phyloP scores from a whole-genome alignment of 768 basidiomycete species.

The Coprinellus aureogranulatus region DNA sequence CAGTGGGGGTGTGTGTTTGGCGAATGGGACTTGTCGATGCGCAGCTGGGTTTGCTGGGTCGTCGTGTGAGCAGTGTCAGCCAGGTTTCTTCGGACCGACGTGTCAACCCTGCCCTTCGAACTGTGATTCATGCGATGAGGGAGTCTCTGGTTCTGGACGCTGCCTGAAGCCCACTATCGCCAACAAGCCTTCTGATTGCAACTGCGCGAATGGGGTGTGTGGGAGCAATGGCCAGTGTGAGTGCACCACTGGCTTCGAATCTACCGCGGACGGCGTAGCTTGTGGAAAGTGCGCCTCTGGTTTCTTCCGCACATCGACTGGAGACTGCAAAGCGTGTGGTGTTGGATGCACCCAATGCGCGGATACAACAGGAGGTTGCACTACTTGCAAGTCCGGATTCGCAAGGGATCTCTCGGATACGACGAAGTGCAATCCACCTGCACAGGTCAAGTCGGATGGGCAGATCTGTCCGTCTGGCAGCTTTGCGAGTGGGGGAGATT shows the following conservation, averaged over 20 bases:
- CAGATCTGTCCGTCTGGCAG: slow-evolving; percentile 62
- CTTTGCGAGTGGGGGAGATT: slow-evolving; percentile 54
- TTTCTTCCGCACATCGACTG: slow-evolving; percentile 68
- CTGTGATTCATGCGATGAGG: slow-evolving; percentile 74
- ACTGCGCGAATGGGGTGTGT: slow-evolving; percentile 82
- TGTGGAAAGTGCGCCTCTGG: slow-evolving; percentile 75
- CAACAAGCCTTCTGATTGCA: slow-evolving; percentile 65
- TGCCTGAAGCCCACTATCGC: slow-evolving; percentile 55
- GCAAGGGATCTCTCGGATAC: slow-evolving; percentile 63
- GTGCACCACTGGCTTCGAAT: slow-evolving; percentile 77
- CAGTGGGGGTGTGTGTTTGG: slow-evolving; percentile 66
- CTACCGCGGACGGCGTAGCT: slow-evolving; percentile 66
- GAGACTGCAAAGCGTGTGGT: slow-evolving; percentile 75
- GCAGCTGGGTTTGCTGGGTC: slow-evolving; percentile 71
- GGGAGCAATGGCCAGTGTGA: slow-evolving; percentile 64
- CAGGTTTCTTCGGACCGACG: slow-evolving; percentile 71
- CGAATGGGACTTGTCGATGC: slow-evolving; percentile 71
- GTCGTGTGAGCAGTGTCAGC: slow-evolving; percentile 74
- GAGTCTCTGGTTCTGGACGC: slow-evolving; percentile 71
- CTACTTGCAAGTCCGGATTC: slow-evolving; percentile 68
- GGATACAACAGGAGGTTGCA: slow-evolving; percentile 65
- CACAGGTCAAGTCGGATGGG: slow-evolving; percentile 49
- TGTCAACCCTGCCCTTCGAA: slow-evolving; percentile 70
- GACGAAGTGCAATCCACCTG: slow-evolving; percentile 60
- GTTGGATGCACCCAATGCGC: slow-evolving; percentile 73